Evolutionary conservation across 2,329 filamentous ascomycete species (phyloP).

Genomic region (Blumeriella jaapii): DNA sequence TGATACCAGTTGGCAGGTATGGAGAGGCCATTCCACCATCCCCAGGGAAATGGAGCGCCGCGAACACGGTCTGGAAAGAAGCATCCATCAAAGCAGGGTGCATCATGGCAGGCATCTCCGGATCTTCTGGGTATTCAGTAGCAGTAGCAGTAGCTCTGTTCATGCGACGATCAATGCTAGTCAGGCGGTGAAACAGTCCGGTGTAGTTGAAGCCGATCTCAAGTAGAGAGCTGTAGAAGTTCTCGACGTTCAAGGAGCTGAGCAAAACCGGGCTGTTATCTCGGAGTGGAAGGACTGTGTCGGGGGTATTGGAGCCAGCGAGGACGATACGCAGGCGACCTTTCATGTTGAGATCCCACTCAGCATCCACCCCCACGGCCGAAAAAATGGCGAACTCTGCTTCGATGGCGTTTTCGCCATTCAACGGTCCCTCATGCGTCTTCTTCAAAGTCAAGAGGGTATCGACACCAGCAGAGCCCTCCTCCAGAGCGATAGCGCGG

Average conservation of each 20-base stretch:
- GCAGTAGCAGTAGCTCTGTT: constrained; percentile 28
- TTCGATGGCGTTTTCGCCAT: constrained; percentile 7
- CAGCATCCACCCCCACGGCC: constrained; percentile 5
- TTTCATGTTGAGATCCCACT: constrained; percentile 10
- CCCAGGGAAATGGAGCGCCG: constrained; percentile 6
- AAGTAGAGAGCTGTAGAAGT: constrained; percentile 7
- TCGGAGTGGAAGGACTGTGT: constrained; percentile 6
- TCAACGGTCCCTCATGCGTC: constrained; percentile 6
- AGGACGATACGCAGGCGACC: constrained; percentile 7
- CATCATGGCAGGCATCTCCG: constrained; percentile 9
- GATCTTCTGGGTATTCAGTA: constrained; percentile 9
- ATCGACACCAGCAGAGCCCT: constrained; percentile 12
- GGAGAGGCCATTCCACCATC: constrained; percentile 7
- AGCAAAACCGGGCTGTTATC: constrained; percentile 5
- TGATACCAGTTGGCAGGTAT: constrained; percentile 8
- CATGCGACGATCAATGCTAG: constrained; percentile 8
- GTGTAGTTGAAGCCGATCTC: constrained; percentile 9
- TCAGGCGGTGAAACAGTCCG: constrained; percentile 6
- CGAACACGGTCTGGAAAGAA: constrained; percentile 41
- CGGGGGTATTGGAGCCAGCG: constrained; percentile 5
- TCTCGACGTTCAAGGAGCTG: constrained; percentile 6
- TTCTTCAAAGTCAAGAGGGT: constrained; percentile 13
- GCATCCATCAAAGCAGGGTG: constrained; percentile 46
- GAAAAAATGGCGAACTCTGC: constrained; percentile 7
- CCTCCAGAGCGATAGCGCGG: constrained; percentile 15